Conservation (phyloP, 75 land plant species). For the Pseudotsuga menziesii region DNA sequence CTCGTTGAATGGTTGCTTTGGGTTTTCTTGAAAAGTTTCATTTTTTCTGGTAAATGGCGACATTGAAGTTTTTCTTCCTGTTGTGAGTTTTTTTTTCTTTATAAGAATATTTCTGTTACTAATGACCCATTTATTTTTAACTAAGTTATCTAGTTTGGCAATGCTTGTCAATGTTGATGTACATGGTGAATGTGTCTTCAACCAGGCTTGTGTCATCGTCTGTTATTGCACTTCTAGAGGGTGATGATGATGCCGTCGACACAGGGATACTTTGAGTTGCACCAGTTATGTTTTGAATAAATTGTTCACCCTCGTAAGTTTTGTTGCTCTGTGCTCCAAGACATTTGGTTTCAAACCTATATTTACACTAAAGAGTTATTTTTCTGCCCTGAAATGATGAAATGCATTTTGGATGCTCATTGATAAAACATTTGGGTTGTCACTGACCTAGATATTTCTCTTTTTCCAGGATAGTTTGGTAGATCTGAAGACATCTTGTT, state of each 20-base stretch:
- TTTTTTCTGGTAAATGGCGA: too few species aligned
- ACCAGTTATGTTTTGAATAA: neutral
- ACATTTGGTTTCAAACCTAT: neutral
- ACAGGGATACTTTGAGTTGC: neutral
- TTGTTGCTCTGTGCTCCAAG: neutral
- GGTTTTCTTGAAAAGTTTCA: too few species aligned
- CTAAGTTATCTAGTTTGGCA: neutral
- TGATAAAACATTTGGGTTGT: too few species aligned
- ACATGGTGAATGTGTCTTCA: neutral
- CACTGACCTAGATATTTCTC: too few species aligned
- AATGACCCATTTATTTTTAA: neutral
- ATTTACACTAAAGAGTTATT: neutral
- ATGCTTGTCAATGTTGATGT: neutral
- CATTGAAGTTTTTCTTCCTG: too few species aligned
- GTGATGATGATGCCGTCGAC: neutral
- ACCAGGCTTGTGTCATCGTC: conserved; percentile 6
- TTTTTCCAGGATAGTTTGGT: too few species aligned
- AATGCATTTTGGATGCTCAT: too few species aligned
- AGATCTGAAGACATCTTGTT: too few species aligned
- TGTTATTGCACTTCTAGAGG: conserved; percentile 12
- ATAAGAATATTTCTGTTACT: neutral
- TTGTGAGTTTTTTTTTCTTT: too few species aligned
- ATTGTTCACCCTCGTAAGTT: neutral
- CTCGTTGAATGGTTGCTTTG: too few species aligned
- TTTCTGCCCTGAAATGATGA: neutral